Evolutionary conservation across 345 rosid genomes (phyloP), one percentile per base, ranked within the genome.

Genomic region (Alliaria petiolata): DNA sequence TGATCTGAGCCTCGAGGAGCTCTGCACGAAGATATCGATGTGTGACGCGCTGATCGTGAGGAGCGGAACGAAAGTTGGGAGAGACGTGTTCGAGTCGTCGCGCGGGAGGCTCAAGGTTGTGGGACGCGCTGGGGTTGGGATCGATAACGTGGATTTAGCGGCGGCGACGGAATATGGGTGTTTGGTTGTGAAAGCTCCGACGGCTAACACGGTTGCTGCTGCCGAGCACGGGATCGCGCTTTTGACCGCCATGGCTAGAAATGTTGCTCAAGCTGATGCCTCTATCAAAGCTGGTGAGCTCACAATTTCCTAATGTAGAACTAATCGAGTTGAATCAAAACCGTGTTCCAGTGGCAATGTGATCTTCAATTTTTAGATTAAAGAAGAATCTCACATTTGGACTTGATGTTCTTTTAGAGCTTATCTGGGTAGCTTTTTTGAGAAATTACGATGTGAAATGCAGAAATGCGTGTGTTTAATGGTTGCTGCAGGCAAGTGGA

Each of bases 91-190:
- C 49, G 88, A 82, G 51, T 74, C 84, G 2, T 82, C 84, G 3
- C 77, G 80, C 2, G 88, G 88, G 1, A 80, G 85, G 70, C 79
- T 84, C 40, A 82, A 82, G 73, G 88, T 84, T 28, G 86, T 84
- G 11, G 88, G 88, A 8, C 55, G 88, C 13, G 88, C 88, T 67
- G 86, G 88, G 2, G 88, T 84, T 43, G 88, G 86, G 45, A 84
- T 82, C 33, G 88, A 84, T 65, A 82, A 82, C 31, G 88, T 84
- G 0, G 88, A 84, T 68, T 71, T 84, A 22, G 67, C 85, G 12
- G 88, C 88, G 3, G 88, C 88, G 6, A 82, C 88, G 2, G 85
- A 84, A 67, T 83, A 82, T 65, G 88, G 88, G 5, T 84, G 88
- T 69, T 77, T 82, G 56, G 81, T 82, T 51, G 88, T 84, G 0